phyloP scores from a whole-genome alignment of 768 basidiomycete genomes.

The Lentinus brumalis region DNA sequence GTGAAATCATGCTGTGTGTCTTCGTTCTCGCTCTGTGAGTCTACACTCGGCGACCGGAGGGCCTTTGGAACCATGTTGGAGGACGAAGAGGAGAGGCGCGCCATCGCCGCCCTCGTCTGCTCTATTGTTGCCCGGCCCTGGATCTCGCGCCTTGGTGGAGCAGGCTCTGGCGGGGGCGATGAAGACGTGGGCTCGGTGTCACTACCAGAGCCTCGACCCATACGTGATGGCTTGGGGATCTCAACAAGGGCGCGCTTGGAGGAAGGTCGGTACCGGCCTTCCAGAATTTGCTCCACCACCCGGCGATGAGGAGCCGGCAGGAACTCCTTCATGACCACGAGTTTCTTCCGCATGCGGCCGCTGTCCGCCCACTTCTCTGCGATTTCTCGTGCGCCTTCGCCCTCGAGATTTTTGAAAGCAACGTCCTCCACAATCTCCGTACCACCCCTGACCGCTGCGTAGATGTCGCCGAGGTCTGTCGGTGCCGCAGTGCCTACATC shows the following conservation, averaged over 20 bases:
- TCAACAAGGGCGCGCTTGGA: constrained; percentile 8
- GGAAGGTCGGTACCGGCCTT: constrained; percentile 21
- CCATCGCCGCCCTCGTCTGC: constrained; percentile 21
- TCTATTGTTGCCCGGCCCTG: constrained; percentile 22
- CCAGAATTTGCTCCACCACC: constrained; percentile 37
- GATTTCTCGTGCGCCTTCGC: constrained; percentile 42
- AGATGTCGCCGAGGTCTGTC: constrained; percentile 9
- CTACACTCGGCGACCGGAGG: constrained; percentile 31
- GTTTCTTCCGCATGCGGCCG: constrained; percentile 44
- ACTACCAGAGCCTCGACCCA: background rate
- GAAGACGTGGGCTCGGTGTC: background rate
- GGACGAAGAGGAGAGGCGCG: constrained; percentile 26
- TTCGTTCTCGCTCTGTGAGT: constrained; percentile 45
- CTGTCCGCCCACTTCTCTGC: constrained; percentile 60
- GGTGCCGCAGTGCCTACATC: background rate
- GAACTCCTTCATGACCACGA: constrained; percentile 47
- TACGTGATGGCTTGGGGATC: background rate
- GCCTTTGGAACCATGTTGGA: constrained; percentile 26
- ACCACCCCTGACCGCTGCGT: constrained; percentile 8
- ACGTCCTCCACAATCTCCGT: constrained; percentile 45
- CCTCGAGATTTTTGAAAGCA: constrained; percentile 65
- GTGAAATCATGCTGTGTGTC: constrained; percentile 53
- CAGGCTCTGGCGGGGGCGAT: background rate
- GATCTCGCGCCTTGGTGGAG: background rate
- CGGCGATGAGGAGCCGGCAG: constrained; percentile 40